Conservation (phyloP, 805 yeast genomes). For the Saccharomycopsis olivae region DNA sequence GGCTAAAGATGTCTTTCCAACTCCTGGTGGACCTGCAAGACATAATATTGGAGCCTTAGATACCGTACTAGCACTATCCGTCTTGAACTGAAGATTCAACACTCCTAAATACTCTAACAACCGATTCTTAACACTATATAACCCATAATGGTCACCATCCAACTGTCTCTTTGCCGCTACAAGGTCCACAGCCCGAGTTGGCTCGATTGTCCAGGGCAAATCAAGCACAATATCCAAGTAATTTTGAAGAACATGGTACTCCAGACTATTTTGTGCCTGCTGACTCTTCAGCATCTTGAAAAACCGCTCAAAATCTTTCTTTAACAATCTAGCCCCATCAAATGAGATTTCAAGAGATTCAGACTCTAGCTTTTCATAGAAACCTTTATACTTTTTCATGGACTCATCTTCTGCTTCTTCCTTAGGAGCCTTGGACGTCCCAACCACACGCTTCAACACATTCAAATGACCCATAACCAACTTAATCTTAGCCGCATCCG, state of each 20-base stretch:
- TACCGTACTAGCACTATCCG: constrained; percentile 1
- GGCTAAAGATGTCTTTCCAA: constrained; percentile 83
- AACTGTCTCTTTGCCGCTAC: constrained; percentile 42
- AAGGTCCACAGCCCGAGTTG: constrained; percentile 32
- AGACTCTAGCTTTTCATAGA: constrained; percentile 17
- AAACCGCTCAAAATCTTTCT: constrained; percentile 45
- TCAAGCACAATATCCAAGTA: constrained; percentile 58
- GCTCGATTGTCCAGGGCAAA: constrained; percentile 50
- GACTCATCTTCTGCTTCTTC: constrained; percentile 38
- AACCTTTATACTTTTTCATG: constrained; percentile 25
- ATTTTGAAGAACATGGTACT: constrained; percentile 52
- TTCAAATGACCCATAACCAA: constrained; percentile 46
- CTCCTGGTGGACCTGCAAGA: constrained; percentile 90
- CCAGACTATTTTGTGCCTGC: constrained; percentile 42
- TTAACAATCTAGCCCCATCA: constrained; percentile 32
- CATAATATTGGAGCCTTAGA: constrained; percentile 62
- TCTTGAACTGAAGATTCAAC: constrained; percentile 37
- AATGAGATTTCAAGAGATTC: constrained; percentile 25
- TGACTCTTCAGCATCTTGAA: constrained; percentile 30
- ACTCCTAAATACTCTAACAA: constrained; percentile 74
- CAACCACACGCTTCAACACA: constrained; percentile 38
- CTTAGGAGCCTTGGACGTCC: no score
- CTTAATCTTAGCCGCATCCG: constrained; percentile 43
- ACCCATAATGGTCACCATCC: constrained; percentile 72
- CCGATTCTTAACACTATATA: constrained; percentile 62